These are phyloP conservation scores for Crithidia expoeki DNA, from an alignment of 208 protist species.

Conservation along the genomic window DNA sequence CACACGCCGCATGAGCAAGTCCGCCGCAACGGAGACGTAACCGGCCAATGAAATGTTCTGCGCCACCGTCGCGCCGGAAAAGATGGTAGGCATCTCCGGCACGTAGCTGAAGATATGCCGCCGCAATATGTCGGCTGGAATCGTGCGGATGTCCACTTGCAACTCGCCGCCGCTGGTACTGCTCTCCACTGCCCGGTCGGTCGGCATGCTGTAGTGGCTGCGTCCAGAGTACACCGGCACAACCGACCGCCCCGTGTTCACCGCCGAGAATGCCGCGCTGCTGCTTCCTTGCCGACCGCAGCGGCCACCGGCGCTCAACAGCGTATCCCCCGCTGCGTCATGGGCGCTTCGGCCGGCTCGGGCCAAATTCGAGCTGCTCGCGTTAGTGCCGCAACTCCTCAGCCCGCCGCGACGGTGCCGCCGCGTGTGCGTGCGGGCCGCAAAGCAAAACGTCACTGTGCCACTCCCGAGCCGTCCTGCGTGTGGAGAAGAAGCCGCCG, in stretches of 20 bases:
- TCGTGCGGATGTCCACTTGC: constrained; percentile 32
- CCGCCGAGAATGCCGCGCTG: neutral
- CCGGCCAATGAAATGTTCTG: constrained; percentile 73
- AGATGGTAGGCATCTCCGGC: constrained; percentile 59
- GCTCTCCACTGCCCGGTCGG: neutral
- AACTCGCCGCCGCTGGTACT: neutral
- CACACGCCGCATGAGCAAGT: constrained; percentile 41
- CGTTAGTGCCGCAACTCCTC: neutral
- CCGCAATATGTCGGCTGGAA: constrained; percentile 53
- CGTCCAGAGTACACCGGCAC: neutral
- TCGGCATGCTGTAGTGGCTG: neutral
- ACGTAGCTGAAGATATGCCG: constrained; percentile 74
- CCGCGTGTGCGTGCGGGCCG: constrained; percentile 14
- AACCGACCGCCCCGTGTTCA: constrained; percentile 1
- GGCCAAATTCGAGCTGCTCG: neutral
- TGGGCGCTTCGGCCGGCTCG: neutral
- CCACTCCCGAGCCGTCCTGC: constrained; percentile 10
- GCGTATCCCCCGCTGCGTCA: neutral
- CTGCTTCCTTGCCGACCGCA: neutral
- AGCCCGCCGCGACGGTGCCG: constrained; percentile 16
- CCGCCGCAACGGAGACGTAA: constrained; percentile 53
- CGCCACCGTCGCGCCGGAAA: constrained; percentile 63
- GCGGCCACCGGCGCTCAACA: neutral
- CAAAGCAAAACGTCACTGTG: constrained; percentile 24
- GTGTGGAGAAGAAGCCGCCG: constrained; percentile 4